Evolutionary conservation across 495 filamentous ascomycete genomes (phyloP).

Genomic region (Elaphomyces granulatus): DNA sequence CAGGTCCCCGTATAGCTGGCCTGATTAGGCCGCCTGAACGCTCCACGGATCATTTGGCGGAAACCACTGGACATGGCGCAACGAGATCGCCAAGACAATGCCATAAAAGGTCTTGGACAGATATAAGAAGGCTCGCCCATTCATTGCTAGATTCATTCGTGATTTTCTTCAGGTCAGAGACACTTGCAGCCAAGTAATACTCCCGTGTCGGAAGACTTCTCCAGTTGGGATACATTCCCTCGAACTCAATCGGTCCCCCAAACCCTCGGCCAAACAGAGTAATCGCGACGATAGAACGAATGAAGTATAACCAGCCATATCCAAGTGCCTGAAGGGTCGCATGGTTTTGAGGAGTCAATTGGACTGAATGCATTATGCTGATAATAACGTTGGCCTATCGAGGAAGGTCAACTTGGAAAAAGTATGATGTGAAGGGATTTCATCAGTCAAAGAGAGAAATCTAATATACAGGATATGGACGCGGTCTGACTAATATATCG

Average conservation of each 20-base stretch:
- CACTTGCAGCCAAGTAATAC: conserved; percentile 17
- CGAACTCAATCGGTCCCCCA: conserved; percentile 17
- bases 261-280: conserved; percentile 19
- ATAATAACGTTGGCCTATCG: too few species aligned
- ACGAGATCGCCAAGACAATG: not conserved
- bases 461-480: too few species aligned
- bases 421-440: too few species aligned
- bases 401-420: too few species aligned
- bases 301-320: conserved; percentile 21
- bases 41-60: not conserved
- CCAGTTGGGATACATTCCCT: too few species aligned
- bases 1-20: too few species aligned
- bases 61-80: not conserved
- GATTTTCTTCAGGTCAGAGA: conserved; percentile 16
- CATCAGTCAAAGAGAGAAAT: too few species aligned
- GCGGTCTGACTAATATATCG: too few species aligned
- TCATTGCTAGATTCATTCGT: conserved; percentile 10
- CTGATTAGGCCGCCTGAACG: too few species aligned
- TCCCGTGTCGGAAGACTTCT: conserved; percentile 9
- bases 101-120: conserved; percentile 2
- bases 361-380: too few species aligned
- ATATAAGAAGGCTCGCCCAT: not conserved
- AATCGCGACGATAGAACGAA: conserved; percentile 12
- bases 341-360: too few species aligned
- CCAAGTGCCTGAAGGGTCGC: too few species aligned